These are phyloP conservation scores for Aurinia saxatilis DNA, from an alignment of 345 rosid genomes.

Conservation along the genomic window DNA sequence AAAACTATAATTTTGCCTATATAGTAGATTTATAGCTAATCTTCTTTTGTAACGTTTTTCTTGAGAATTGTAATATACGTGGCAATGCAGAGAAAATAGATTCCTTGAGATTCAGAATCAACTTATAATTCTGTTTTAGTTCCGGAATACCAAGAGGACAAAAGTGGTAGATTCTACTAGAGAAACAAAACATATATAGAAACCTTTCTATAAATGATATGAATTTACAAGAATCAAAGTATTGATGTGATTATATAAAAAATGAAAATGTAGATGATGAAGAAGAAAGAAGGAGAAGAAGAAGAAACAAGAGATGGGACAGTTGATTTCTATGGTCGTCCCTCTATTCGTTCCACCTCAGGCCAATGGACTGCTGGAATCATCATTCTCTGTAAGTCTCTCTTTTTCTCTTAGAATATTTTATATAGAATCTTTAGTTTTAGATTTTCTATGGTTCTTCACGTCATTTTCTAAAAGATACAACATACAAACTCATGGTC, in stretches of 20 bases:
- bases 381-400: slow-evolving; percentile 63
- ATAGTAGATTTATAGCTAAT: background rate
- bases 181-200: background rate
- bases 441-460: background rate
- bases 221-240: too few species aligned
- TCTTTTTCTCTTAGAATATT: background rate
- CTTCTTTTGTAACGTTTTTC: background rate
- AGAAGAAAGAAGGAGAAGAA: slow-evolving; percentile 39
- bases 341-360: slow-evolving; percentile 53
- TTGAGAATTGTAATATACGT: slow-evolving; percentile 13
- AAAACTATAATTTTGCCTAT: background rate
- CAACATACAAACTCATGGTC: slow-evolving; percentile 18
- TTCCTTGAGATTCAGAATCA: background rate
- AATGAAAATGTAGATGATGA: slow-evolving; percentile 36
- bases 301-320: slow-evolving; percentile 67
- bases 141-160: background rate
- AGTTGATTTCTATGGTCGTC: slow-evolving; percentile 61
- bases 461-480: slow-evolving; percentile 23
- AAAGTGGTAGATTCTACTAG: background rate
- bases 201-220: background rate
- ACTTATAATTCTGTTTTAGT: background rate
- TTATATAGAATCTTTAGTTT: background rate
- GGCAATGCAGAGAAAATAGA: slow-evolving; percentile 6
- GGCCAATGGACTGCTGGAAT: slow-evolving; percentile 82
- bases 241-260: background rate